A percentile compares a stretch with the other conserved stretches of the same genome.
phyloP scores from a whole-genome alignment of 2,329 filamentous ascomycete species.

The Stagonosporopsis cucurbitacearum region DNA sequence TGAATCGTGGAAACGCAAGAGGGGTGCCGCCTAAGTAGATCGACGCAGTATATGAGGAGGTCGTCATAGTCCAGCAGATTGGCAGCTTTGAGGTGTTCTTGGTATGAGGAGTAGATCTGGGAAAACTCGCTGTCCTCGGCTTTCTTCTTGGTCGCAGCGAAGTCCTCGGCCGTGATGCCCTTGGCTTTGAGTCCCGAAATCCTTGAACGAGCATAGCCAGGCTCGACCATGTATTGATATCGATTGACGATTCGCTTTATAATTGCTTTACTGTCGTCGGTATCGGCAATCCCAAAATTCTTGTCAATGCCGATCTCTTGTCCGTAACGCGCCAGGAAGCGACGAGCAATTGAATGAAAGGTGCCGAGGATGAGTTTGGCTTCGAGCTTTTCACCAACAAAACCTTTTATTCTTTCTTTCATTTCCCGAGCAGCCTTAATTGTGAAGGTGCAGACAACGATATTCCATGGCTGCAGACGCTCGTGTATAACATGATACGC shows the following conservation, averaged over 20 bases:
- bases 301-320: slow-evolving; percentile 80
- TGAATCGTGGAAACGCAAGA: slow-evolving; percentile 88
- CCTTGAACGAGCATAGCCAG: slow-evolving; percentile 71
- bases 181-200: slow-evolving; percentile 72
- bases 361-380: slow-evolving; percentile 85
- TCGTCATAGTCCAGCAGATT: slow-evolving; percentile 96
- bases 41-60: slow-evolving; percentile 80
- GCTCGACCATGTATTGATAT: slow-evolving; percentile 71
- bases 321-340: slow-evolving; percentile 85
- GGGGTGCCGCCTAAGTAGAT: slow-evolving; percentile 75
- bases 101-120: slow-evolving; percentile 74
- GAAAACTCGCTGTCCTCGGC: slow-evolving; percentile 70
- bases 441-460: slow-evolving; percentile 96
- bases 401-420: slow-evolving; percentile 81
- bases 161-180: slow-evolving; percentile 56
- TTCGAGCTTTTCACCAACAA: slow-evolving; percentile 79
- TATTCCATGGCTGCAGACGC: slow-evolving; percentile 79
- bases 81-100: slow-evolving; percentile 73
- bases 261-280: slow-evolving; percentile 78
- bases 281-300: slow-evolving; percentile 91
- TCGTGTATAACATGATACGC: slow-evolving; percentile 81
- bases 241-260: slow-evolving; percentile 83
- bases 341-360: slow-evolving; percentile 89
- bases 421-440: slow-evolving; percentile 95
- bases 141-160: slow-evolving; percentile 51